Conservation (phyloP, 164 flowering plant species). For the Stephania yunnanensis region DNA sequence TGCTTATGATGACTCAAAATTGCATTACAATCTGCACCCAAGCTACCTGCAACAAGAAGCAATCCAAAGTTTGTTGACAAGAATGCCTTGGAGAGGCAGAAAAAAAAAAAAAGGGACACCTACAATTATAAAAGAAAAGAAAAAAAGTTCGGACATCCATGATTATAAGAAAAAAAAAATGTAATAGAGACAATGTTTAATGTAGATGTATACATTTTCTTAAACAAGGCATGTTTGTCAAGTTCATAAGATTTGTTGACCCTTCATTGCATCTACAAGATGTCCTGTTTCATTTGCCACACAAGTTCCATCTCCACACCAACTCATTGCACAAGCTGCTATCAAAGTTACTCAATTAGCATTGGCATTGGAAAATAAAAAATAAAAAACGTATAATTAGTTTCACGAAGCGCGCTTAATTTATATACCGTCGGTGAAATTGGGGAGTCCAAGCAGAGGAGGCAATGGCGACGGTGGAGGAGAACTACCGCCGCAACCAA, state of each 20-base stretch:
- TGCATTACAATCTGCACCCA: conserved; percentile 7
- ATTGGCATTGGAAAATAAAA: not conserved
- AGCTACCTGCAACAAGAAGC: conserved; percentile 1
- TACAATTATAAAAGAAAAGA: too few relatives aligned
- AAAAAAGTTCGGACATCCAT: too few relatives aligned
- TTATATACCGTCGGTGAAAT: conserved; percentile 17
- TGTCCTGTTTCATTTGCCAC: conserved; percentile 18
- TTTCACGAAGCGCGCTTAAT: not conserved
- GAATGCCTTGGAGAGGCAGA: too few relatives aligned
- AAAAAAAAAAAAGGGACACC: not conserved
- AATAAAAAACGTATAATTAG: not conserved
- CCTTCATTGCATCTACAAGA: conserved; percentile 39
- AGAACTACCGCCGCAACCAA: conserved; percentile 19
- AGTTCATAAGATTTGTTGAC: conserved; percentile 23
- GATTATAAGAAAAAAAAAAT: not conserved
- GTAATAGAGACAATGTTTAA: too few relatives aligned
- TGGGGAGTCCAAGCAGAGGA: conserved; percentile 14
- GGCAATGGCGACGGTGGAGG: conserved; percentile 19
- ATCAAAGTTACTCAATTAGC: not conserved
- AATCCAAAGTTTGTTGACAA: too few relatives aligned
- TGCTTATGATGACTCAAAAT: not conserved
- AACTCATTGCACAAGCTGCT: conserved; percentile 31
- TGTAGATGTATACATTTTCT: conserved; percentile 25
- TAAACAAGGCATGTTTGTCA: conserved; percentile 19
- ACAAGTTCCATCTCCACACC: conserved; percentile 46